These are phyloP conservation scores for Talaromyces ruber DNA, from an alignment of 495 filamentous ascomycete species.

Conservation along the genomic window DNA sequence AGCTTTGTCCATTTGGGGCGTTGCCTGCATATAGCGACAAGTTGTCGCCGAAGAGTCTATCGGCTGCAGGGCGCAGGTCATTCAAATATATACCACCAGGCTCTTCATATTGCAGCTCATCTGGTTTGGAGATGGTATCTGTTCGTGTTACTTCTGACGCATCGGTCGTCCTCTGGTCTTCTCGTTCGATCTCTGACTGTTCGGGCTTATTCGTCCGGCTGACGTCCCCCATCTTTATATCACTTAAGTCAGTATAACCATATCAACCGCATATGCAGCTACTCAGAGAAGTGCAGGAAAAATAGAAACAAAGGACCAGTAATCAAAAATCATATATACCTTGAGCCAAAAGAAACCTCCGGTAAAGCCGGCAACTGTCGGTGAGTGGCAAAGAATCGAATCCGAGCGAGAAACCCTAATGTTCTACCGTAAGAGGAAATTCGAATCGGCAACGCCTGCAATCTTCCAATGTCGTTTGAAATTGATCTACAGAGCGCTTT, in stretches of 20 bases:
- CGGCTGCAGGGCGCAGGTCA: background rate
- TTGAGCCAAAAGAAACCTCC: background rate
- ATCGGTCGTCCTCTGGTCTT: background rate
- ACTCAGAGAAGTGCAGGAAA: background rate
- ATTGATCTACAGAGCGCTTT: background rate
- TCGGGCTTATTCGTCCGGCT: background rate
- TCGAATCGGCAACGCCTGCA: background rate
- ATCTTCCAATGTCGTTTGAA: background rate
- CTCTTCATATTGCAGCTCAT: background rate
- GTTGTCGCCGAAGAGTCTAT: constrained; percentile 5
- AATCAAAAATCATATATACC: background rate
- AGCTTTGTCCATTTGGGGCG: background rate
- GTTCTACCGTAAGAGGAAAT: background rate
- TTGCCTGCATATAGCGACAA: constrained; percentile 3
- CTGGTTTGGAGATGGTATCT: background rate
- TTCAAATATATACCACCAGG: background rate
- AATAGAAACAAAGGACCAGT: background rate
- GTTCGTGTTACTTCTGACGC: background rate
- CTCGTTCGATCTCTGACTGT: background rate
- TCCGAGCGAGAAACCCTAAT: background rate
- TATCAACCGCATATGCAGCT: background rate
- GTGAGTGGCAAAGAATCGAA: background rate
- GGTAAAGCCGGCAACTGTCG: background rate
- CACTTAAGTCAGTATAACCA: background rate
- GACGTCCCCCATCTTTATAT: background rate